phyloP scores from a whole-genome alignment of 768 basidiomycete genomes.

The Boletus barrowsii region DNA sequence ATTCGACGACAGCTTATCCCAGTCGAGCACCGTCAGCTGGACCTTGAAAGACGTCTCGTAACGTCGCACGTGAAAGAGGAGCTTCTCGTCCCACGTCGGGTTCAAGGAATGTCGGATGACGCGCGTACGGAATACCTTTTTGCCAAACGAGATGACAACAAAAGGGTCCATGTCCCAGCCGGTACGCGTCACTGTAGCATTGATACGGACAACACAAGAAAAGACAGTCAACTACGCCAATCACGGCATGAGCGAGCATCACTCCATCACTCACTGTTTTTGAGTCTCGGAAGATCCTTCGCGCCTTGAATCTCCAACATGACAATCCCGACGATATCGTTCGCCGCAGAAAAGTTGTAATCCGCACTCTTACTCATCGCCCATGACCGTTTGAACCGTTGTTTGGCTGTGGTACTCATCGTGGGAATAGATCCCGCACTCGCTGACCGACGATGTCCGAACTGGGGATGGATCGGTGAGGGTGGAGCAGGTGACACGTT shows the following conservation, averaged over 20 bases:
- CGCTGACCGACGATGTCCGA: slow-evolving; percentile 30
- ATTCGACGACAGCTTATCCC: slow-evolving; percentile 91
- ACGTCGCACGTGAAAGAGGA: slow-evolving; percentile 89
- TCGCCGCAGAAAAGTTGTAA: slow-evolving; percentile 62
- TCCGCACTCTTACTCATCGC: slow-evolving; percentile 35
- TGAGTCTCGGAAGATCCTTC: slow-evolving; percentile 77
- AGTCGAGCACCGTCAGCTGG: slow-evolving; percentile 85
- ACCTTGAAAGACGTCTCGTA: slow-evolving; percentile 80
- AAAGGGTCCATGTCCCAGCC: slow-evolving; percentile 99
- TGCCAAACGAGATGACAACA: slow-evolving; percentile 92
- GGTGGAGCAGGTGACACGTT: slow-evolving; percentile 15
- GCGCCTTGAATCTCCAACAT: slow-evolving; percentile 89
- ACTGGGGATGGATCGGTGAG: slow-evolving; percentile 19
- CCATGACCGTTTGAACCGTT: slow-evolving; percentile 42
- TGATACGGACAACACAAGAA: neutral
- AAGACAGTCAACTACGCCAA: neutral
- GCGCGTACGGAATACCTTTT: slow-evolving; percentile 93
- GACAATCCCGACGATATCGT: slow-evolving; percentile 92
- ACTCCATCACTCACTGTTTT: slow-evolving; percentile 72
- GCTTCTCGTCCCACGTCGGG: slow-evolving; percentile 92
- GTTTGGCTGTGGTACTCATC: slow-evolving; percentile 24
- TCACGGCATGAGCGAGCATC: neutral
- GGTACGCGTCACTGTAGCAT: slow-evolving; percentile 65
- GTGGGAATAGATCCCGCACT: slow-evolving; percentile 31
- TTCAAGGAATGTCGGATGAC: slow-evolving; percentile 82